Evolutionary conservation across 2,329 filamentous ascomycete genomes (phyloP).

Genomic region (Aspergillus fischeri): DNA sequence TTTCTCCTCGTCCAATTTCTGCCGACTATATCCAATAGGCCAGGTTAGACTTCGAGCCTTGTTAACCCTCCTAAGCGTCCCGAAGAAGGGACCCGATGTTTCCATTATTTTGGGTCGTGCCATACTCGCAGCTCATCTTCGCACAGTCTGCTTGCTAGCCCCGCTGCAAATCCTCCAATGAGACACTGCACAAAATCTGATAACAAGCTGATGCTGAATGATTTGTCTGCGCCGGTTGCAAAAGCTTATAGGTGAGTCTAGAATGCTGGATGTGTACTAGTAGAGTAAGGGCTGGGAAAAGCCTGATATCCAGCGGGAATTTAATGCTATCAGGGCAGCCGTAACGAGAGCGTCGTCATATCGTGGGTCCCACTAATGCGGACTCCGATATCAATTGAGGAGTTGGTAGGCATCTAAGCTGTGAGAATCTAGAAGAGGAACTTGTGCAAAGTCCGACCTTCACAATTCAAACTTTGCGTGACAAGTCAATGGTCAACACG

Average conservation of each 20-base stretch:
- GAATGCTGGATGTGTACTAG: too few species aligned
- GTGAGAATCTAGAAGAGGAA: neutral
- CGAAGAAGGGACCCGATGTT: neutral
- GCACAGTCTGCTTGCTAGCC: neutral
- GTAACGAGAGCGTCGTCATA: neutral
- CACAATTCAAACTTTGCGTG: neutral
- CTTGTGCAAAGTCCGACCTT: neutral
- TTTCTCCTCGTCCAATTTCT: neutral
- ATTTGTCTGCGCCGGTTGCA: neutral
- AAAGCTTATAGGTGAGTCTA: neutral
- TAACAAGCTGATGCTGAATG: neutral
- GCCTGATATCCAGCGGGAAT: neutral
- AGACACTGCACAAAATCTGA: neutral
- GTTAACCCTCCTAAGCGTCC: neutral
- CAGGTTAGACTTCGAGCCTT: too few species aligned
- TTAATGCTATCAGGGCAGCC: neutral
- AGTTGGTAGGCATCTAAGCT: neutral
- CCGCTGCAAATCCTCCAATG: neutral
- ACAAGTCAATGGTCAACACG: neutral
- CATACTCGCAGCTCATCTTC: neutral
- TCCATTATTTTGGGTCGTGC: neutral
- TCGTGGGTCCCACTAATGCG: neutral
- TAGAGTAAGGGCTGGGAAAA: neutral
- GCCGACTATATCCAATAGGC: neutral
- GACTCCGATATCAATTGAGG: neutral